Evolutionary conservation across 305 asterid species (phyloP).

Genomic region (Plantago lanceolata): DNA sequence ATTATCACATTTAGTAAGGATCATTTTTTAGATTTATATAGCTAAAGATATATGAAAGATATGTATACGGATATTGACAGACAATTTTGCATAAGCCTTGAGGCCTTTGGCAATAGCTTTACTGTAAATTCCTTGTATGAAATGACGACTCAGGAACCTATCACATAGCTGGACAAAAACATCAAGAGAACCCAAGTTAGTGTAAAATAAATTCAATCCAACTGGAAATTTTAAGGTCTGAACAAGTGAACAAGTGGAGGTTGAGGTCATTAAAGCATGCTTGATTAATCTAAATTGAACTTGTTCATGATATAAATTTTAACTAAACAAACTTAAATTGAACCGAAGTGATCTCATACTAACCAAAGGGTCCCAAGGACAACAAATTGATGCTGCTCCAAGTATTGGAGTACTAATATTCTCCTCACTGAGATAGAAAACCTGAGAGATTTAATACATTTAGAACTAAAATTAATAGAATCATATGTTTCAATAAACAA

Average conservation of each 20-base stretch:
- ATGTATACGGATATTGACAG: constrained; percentile 29
- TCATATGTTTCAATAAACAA: too few relatives aligned
- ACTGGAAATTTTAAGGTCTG: too few relatives aligned
- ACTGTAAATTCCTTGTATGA: constrained; percentile 58
- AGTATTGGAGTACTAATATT: constrained; percentile 48
- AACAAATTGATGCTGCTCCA: constrained; percentile 89
- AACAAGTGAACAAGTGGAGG: too few relatives aligned
- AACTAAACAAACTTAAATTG: too few relatives aligned
- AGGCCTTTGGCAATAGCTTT: constrained; percentile 64
- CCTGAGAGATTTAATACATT: constrained; percentile 36
- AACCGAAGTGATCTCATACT: too few relatives aligned
- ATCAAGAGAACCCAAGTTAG: neutral
- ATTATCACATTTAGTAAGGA: too few relatives aligned
- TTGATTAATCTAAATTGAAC: too few relatives aligned
- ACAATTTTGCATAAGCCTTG: constrained; percentile 68
- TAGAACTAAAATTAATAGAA: neutral
- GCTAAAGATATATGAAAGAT: neutral
- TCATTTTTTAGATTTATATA: neutral
- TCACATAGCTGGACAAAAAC: constrained; percentile 57
- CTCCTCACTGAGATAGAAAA: constrained; percentile 84
- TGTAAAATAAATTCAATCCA: too few relatives aligned
- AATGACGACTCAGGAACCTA: constrained; percentile 65
- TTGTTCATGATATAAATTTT: too few relatives aligned
- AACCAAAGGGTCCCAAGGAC: constrained; percentile 95
- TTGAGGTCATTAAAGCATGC: too few relatives aligned